Evolutionary conservation across 202 grass and related monocot genomes (phyloP).

Genomic region (Brachypodium distachyon): DNA sequence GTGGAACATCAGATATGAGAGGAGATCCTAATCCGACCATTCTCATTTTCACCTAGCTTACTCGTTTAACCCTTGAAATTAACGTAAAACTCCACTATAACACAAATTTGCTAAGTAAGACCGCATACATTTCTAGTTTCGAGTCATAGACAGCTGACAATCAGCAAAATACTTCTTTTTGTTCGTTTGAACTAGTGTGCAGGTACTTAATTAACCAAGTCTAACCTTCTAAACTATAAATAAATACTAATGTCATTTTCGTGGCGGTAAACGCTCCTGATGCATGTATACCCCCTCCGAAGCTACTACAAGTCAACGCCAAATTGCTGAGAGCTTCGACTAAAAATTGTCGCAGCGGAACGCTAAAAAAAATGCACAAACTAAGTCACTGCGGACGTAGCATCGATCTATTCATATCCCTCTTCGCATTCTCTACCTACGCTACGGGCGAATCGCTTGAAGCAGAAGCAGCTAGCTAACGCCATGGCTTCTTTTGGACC

Average conservation of each 20-base stretch:
- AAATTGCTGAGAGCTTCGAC: background rate
- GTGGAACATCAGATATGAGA: no score
- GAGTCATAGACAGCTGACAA: no score
- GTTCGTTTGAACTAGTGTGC: background rate
- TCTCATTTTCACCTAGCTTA: no score
- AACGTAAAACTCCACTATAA: no score
- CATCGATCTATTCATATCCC: background rate
- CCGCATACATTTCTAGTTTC: no score
- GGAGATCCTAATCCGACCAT: no score
- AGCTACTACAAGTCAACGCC: background rate
- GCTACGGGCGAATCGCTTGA: background rate
- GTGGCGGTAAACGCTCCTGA: background rate
- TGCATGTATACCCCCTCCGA: background rate
- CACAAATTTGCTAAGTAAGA: no score
- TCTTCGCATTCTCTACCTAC: background rate
- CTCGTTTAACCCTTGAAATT: no score
- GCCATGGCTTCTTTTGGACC: background rate
- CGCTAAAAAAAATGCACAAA: background rate
- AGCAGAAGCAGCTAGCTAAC: background rate
- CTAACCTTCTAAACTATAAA: background rate
- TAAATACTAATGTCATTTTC: background rate
- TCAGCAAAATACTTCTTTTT: no score
- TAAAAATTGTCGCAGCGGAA: background rate
- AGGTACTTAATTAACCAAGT: constrained; percentile 19
- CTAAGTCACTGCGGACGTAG: background rate